Evolutionary conservation across 1,284 basidiomycete species (phyloP).

Genomic region (Sanghuangporus weigelae): DNA sequence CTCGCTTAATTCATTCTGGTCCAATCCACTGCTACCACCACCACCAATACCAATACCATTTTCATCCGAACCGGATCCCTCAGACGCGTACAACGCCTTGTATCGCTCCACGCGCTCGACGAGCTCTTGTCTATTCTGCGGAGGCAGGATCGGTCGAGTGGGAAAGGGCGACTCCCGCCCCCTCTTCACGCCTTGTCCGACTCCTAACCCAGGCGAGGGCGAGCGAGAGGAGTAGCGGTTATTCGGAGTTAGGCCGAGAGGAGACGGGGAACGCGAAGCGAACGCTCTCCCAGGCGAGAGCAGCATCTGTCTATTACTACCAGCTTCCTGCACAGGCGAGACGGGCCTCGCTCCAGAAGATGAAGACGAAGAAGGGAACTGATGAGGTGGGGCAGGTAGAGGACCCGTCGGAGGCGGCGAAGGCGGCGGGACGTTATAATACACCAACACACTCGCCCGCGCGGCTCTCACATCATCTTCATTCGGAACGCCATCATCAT

Average conservation of each 20-base stretch:
- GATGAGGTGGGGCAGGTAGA: constrained; percentile 2
- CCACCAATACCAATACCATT: neutral
- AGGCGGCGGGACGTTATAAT: constrained; percentile 16
- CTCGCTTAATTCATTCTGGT: neutral
- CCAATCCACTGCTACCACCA: neutral
- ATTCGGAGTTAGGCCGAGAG: neutral
- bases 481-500: neutral
- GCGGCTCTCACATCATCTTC: neutral
- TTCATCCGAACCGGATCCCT: neutral
- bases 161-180: constrained; percentile 18
- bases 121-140: constrained; percentile 10
- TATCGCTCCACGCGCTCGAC: constrained; percentile 5
- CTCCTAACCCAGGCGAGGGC: constrained; percentile 1
- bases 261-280: constrained; percentile 6
- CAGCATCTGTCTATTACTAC: neutral
- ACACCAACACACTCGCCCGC: constrained; percentile 13
- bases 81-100: neutral
- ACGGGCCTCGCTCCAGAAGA: neutral
- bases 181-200: constrained; percentile 3
- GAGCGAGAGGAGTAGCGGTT: neutral
- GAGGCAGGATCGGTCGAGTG: constrained; percentile 13
- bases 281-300: constrained; percentile 2
- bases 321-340: neutral
- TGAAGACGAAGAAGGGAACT: neutral
- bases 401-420: constrained; percentile 17